Conservation (phyloP, 2,329 filamentous ascomycete species). For the Aspergillus sp. region DNA sequence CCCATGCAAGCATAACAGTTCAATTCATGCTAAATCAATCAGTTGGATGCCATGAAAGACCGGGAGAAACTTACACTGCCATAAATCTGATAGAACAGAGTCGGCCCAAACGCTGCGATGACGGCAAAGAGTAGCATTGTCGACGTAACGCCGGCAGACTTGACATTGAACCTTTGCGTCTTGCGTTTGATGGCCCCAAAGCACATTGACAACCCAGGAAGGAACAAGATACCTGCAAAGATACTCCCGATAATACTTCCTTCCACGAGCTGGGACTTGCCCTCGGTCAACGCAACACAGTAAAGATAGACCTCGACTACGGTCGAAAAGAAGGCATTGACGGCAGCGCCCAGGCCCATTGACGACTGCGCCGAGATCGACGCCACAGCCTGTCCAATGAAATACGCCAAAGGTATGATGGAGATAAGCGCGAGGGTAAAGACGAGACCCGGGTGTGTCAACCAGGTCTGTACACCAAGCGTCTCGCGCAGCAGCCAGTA, state of each 20-base stretch:
- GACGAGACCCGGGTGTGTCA: conserved; percentile 77
- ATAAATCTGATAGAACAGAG: conserved; percentile 96
- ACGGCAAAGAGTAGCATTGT: conserved; percentile 97
- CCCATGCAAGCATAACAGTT: conserved; percentile 62
- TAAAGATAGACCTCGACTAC: conserved; percentile 97
- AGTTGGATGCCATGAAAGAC: conserved; percentile 10
- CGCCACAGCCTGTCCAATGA: conserved; percentile 95
- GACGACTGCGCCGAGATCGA: conserved; percentile 98
- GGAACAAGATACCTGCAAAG: conserved; percentile 88
- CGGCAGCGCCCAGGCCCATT: conserved; percentile 92
- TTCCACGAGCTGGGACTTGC: conserved; percentile 86
- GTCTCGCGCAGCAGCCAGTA: conserved; percentile 67
- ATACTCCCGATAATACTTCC: conserved; percentile 97
- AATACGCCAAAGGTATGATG: conserved; percentile 94
- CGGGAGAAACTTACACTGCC: conserved; percentile 56
- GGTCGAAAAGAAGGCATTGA: conserved; percentile 97
- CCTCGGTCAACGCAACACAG: conserved; percentile 83
- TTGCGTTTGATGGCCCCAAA: conserved; percentile 97
- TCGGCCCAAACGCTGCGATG: conserved; percentile 90
- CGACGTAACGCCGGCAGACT: conserved; percentile 89
- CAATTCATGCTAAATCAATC: conserved; percentile 62
- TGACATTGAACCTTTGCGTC: conserved; percentile 95
- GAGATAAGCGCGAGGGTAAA: conserved; percentile 78
- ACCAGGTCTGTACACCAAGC: conserved; percentile 58
- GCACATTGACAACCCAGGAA: conserved; percentile 95